A percentile compares a stretch with the other conserved stretches of the same genome.
Evolutionary conservation across 164 flowering plant species (phyloP).

Genomic region (Chloranthus sessilifolius): DNA sequence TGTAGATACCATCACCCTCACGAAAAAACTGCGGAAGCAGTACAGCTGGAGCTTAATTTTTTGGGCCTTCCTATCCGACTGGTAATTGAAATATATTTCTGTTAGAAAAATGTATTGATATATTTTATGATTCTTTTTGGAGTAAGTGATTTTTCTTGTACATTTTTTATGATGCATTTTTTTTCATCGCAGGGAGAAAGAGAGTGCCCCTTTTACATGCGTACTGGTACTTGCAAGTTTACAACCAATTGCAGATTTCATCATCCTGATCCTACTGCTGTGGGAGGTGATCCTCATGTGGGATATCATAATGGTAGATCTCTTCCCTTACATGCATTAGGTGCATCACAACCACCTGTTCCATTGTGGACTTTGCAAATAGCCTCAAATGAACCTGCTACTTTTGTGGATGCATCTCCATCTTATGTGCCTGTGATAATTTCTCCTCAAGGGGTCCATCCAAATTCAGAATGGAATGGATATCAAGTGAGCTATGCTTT

Average conservation of each 20-base stretch:
- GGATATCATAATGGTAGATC: conserved; percentile 49
- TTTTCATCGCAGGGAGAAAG: conserved; percentile 66
- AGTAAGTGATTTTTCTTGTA: no score
- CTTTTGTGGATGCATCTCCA: conserved; percentile 16
- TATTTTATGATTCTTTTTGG: no score
- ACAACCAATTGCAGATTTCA: conserved; percentile 79
- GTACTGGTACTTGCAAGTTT: conserved; percentile 88
- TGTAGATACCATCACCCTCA: conserved; percentile 69
- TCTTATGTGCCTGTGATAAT: conserved; percentile 41
- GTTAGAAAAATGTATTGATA: no score
- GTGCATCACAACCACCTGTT: conserved; percentile 30
- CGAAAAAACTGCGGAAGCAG: conserved; percentile 30
- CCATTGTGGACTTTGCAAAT: conserved; percentile 58
- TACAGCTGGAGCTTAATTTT: conserved; percentile 58
- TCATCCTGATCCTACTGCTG: conserved; percentile 95
- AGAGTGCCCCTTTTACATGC: conserved; percentile 88
- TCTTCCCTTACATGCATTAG: conserved; percentile 29
- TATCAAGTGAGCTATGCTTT: conserved; percentile 51
- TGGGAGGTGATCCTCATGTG: conserved; percentile 37
- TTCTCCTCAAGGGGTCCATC: conserved; percentile 41
- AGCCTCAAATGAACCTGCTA: conserved; percentile 39
- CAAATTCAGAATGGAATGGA: conserved; percentile 65
- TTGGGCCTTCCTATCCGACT: conserved; percentile 81
- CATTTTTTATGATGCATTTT: conserved; percentile 1
- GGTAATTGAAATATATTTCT: conserved; percentile 34